These are phyloP conservation scores for Globisporangium polare DNA, from an alignment of 352 stramenopile genomes.

Conservation along the genomic window DNA sequence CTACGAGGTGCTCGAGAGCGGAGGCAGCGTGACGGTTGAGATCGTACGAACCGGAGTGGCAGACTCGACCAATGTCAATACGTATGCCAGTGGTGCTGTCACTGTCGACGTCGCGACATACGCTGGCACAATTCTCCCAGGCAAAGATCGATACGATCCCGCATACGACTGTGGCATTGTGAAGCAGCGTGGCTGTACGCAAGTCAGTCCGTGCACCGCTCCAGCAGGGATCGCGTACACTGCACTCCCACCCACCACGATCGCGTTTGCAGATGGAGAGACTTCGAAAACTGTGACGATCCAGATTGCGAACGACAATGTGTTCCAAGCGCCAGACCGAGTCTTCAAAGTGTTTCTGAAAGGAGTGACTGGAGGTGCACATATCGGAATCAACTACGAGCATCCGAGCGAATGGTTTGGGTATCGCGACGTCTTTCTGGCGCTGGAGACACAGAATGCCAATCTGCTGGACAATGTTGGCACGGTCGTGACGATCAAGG, in stretches of 20 bases:
- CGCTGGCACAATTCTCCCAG: conserved; percentile 45
- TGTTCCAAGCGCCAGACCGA: conserved; percentile 57
- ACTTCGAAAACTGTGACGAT: conserved; percentile 42
- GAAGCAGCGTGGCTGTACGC: conserved; percentile 41
- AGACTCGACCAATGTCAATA: conserved; percentile 50
- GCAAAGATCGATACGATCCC: conserved; percentile 37
- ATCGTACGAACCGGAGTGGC: conserved; percentile 43
- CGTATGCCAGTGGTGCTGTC: conserved; percentile 50
- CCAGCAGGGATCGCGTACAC: conserved; percentile 39
- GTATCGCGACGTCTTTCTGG: conserved; percentile 35
- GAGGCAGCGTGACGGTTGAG: conserved; percentile 33
- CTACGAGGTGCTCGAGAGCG: conserved; percentile 68
- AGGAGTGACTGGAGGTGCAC: conserved; percentile 44
- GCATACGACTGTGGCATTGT: conserved; percentile 60
- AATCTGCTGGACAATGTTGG: conserved; percentile 56
- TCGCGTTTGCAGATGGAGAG: conserved; percentile 50
- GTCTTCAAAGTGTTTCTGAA: conserved; percentile 61
- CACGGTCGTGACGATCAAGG: conserved; percentile 62
- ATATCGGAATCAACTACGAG: conserved; percentile 59
- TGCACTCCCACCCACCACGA: conserved; percentile 31
- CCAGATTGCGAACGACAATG: conserved; percentile 46
- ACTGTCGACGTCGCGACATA: conserved; percentile 61
- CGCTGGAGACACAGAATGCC: conserved; percentile 29
- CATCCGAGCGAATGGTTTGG: conserved; percentile 50
- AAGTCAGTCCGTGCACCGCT: conserved; percentile 65